Evolutionary conservation across 441 rosid genomes (phyloP), one percentile per base, ranked within the genome.

Genomic region (Pelargonium cotyledonis): DNA sequence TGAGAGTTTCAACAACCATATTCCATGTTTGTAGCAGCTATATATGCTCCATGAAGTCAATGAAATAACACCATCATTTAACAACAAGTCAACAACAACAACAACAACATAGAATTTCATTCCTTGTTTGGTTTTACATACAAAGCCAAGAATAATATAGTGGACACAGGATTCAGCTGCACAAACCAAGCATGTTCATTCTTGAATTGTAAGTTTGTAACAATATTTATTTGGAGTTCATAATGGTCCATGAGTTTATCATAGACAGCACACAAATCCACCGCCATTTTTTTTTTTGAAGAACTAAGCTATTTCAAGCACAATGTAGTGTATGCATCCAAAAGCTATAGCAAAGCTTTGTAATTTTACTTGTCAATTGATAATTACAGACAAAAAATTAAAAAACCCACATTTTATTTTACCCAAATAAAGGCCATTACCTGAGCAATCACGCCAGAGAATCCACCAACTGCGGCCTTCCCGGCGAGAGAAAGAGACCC

Each of bases 371-470:
- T 1, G 47, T 23, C 61, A 44, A 21, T 44, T 14, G 7, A 16
- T 8, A 35, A 23, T 23, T 23, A 29, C 18, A 51, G 16, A 14
- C 21, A 44, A 35, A 26, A 29, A 18, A 21, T 0, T 12, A 8
- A 18, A 31, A 35, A 62, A 2, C 26, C n/a, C 58, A 14, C 18
- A 51, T 14, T 2, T 14, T 14, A 21, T 15, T 51, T 5, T 1
- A 14, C 58, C 58, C 18, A 51, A n/a, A 51, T 2, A 51, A 51
- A n/a, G 19, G 18, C 58, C 18, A 51, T 51, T 81, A 87, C 98
- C 98, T 92, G 95, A 70, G 96, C 93, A 61, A 84, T 76, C 64
- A 77, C 91, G 67, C 98, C 96, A 31, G 98, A 88, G 29, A 84
- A 60, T 14, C 96, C 96, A 71, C 96, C 95, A 10, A 81, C 41